A percentile compares a stretch with the other conserved stretches of the same genome.
Evolutionary conservation across 345 rosid species (phyloP).

Genomic region (Nasturtium officinale): DNA sequence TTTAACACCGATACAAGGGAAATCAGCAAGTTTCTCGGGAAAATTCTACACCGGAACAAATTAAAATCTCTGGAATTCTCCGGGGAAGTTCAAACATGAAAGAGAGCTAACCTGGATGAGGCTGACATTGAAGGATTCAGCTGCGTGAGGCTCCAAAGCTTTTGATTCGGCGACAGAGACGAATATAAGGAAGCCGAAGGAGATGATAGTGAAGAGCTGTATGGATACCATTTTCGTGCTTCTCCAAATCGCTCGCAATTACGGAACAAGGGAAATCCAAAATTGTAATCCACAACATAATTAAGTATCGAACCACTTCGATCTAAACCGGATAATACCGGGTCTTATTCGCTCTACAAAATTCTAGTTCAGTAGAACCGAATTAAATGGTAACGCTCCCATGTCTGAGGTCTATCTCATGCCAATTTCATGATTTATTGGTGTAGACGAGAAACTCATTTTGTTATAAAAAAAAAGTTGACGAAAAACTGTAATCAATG

Average conservation of each 20-base stretch:
- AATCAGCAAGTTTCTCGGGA: conserved; percentile 1
- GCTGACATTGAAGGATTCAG: conserved; percentile 57
- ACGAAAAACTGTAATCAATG: neutral
- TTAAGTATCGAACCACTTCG: neutral
- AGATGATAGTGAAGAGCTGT: conserved; percentile 30
- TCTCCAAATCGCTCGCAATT: conserved; percentile 18
- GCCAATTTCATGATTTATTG: neutral
- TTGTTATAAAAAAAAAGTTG: no score
- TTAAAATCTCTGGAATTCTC: neutral
- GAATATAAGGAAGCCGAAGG: conserved; percentile 29
- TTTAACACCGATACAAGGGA: neutral
- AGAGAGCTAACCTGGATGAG: conserved; percentile 58
- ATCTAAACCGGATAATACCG: conserved; percentile 25
- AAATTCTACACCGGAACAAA: neutral
- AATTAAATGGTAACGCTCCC: neutral
- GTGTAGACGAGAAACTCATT: no score
- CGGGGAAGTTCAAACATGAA: neutral
- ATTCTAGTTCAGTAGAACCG: conserved; percentile 6
- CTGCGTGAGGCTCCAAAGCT: conserved; percentile 48
- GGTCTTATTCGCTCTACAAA: neutral
- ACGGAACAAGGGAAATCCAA: conserved; percentile 9
- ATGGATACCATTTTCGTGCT: conserved; percentile 33
- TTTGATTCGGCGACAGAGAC: conserved; percentile 40
- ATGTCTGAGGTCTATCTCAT: neutral
- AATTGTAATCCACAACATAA: conserved; percentile 12